Percentiles rank a stretch among this genome's conserved stretches.
Evolutionary conservation across 306 rosid genomes (phyloP).

Genomic region (Phaseolus lunatus): DNA sequence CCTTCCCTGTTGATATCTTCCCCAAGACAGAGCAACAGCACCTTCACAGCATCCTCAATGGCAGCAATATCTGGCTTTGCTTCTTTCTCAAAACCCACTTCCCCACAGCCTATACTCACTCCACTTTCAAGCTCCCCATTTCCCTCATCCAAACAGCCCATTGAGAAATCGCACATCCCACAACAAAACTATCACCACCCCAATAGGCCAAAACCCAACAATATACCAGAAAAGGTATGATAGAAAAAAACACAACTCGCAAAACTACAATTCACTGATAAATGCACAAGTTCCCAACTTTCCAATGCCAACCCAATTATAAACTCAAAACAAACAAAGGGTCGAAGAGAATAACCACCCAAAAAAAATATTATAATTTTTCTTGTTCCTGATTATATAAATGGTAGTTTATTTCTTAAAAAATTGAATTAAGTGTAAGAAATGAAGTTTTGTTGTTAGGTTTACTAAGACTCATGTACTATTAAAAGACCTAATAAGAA

Average conservation of each 20-base stretch:
- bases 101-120: conserved; percentile 52
- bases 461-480: too few relatives aligned
- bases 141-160: conserved; percentile 85
- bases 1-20: conserved; percentile 92
- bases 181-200: conserved; percentile 1
- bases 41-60: conserved; percentile 79
- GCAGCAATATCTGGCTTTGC: conserved; percentile 49
- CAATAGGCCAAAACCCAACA: neutral
- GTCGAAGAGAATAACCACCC: conserved; percentile 10
- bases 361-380: too few relatives aligned
- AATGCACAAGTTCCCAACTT: conserved; percentile 26
- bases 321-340: conserved; percentile 22
- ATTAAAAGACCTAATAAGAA: too few relatives aligned
- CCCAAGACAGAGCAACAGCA: conserved; percentile 75
- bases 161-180: conserved; percentile 49
- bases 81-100: conserved; percentile 59
- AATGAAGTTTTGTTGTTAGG: too few relatives aligned
- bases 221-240: neutral
- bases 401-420: too few relatives aligned
- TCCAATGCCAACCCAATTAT: neutral
- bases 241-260: neutral
- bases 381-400: too few relatives aligned
- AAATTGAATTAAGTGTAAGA: too few relatives aligned
- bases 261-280: conserved; percentile 13
- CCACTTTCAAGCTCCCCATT: conserved; percentile 69